phyloP scores from a whole-genome alignment of 768 basidiomycete species.

The Rickenella mellea region DNA sequence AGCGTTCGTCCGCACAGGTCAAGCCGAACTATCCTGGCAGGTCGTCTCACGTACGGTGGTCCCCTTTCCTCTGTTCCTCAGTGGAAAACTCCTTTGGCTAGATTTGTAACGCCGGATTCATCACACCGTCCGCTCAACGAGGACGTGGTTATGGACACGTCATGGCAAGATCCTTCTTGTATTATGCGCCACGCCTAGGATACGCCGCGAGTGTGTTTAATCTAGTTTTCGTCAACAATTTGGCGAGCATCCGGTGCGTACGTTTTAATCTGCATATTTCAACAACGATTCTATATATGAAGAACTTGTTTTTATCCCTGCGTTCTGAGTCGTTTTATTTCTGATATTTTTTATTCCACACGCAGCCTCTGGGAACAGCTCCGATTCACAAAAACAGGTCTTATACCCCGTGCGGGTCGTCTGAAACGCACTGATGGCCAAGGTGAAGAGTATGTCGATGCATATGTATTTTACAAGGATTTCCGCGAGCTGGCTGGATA shows the following conservation, averaged over 20 bases:
- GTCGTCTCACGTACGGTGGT: constrained; percentile 70
- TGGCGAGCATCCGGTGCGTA: constrained; percentile 56
- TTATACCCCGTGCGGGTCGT: constrained; percentile 69
- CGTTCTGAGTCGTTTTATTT: constrained; percentile 3
- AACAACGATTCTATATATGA: neutral
- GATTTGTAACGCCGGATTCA: constrained; percentile 88
- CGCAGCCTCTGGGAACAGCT: constrained; percentile 75
- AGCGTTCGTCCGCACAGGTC: constrained; percentile 29
- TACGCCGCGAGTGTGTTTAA: constrained; percentile 83
- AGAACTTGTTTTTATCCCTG: neutral
- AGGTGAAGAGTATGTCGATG: constrained; percentile 85
- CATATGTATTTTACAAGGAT: constrained; percentile 75
- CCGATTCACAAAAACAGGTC: constrained; percentile 70
- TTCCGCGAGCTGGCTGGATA: constrained; percentile 39
- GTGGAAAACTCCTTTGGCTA: constrained; percentile 23
- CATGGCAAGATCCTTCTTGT: constrained; percentile 69
- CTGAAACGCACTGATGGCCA: constrained; percentile 54
- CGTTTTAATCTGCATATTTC: neutral
- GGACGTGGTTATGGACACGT: constrained; percentile 58
- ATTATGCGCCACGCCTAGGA: constrained; percentile 73
- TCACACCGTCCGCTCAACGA: constrained; percentile 57
- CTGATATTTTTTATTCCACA: constrained; percentile 4
- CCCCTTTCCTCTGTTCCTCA: too few species aligned
- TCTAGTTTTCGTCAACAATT: constrained; percentile 81
- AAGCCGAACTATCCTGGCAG: constrained; percentile 88